Conservation (phyloP, 2,329 filamentous ascomycete species). For the Aspergillus sp. region DNA sequence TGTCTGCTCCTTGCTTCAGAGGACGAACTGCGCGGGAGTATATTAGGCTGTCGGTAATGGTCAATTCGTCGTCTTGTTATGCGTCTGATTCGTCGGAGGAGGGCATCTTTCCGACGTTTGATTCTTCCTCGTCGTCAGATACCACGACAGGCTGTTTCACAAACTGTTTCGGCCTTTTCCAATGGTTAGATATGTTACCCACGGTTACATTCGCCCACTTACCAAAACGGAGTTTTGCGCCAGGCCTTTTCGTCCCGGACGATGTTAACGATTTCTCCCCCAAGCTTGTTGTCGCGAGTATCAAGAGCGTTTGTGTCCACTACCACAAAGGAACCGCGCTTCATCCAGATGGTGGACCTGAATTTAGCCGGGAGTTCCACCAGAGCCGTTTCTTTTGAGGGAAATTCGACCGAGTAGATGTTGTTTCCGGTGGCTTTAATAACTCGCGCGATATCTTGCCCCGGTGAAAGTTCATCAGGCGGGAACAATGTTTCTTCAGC, state of each 20-base stretch:
- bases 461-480: constrained; percentile 53
- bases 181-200: constrained; percentile 13
- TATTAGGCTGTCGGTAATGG: neutral
- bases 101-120: constrained; percentile 80
- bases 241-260: constrained; percentile 88
- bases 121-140: constrained; percentile 74
- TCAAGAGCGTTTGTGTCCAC: constrained; percentile 69
- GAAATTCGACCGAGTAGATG: constrained; percentile 75
- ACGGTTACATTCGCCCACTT: constrained; percentile 18
- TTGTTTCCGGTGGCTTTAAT: constrained; percentile 84
- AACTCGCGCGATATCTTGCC: constrained; percentile 70
- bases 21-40: neutral
- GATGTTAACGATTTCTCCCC: constrained; percentile 88
- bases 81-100: constrained; percentile 77
- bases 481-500: constrained; percentile 68
- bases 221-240: constrained; percentile 90
- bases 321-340: constrained; percentile 81
- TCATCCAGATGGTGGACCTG: constrained; percentile 91
- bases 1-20: neutral
- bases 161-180: constrained; percentile 74
- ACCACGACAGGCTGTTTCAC: constrained; percentile 62
- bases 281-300: constrained; percentile 71
- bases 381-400: constrained; percentile 64
- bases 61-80: constrained; percentile 34
- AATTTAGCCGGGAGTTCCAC: constrained; percentile 83